phyloP scores from a whole-genome alignment of 2,329 filamentous ascomycete species.

The Phaeoacremonium minimum region DNA sequence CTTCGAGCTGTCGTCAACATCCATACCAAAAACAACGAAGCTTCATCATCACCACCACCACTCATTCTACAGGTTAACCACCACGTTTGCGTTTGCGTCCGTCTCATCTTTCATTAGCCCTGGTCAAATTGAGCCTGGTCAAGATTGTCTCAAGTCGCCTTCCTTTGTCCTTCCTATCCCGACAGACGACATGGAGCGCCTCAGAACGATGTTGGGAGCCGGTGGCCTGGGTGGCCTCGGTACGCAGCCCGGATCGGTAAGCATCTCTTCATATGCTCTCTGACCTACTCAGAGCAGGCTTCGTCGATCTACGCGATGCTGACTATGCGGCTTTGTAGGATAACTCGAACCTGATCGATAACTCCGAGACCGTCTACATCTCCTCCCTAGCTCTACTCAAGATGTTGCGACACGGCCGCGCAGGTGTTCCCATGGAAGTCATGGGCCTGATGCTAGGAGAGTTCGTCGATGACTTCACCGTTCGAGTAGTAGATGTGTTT shows the following conservation, averaged over 20 bases:
- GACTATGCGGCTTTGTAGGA: constrained; percentile 51
- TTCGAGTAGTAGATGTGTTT: constrained; percentile 96
- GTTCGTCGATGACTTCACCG: constrained; percentile 98
- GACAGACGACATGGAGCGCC: constrained; percentile 70
- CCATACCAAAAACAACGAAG: too few relatives aligned
- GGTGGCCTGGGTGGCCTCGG: constrained; percentile 64
- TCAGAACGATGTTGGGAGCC: constrained; percentile 83
- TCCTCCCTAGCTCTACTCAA: constrained; percentile 95
- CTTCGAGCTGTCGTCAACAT: constrained; percentile 25
- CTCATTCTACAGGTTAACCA: too few relatives aligned
- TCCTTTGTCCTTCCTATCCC: constrained; percentile 7
- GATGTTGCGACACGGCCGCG: constrained; percentile 96
- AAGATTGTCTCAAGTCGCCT: too few relatives aligned
- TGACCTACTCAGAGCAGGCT: too few relatives aligned
- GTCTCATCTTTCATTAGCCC: too few relatives aligned
- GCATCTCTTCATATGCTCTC: too few relatives aligned
- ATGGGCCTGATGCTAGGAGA: constrained; percentile 99
- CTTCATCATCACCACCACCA: constrained; percentile 1
- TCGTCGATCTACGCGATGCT: constrained; percentile 3
- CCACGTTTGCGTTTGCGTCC: too few relatives aligned
- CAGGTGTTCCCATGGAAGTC: constrained; percentile 98
- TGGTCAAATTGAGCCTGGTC: too few relatives aligned
- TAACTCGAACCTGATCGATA: constrained; percentile 88
- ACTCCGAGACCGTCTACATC: constrained; percentile 99
- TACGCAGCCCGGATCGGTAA: constrained; percentile 57